A percentile compares a stretch with the other conserved stretches of the same genome.
Conservation (phyloP, 2,329 filamentous ascomycete genomes). For the Dothistroma pini region DNA sequence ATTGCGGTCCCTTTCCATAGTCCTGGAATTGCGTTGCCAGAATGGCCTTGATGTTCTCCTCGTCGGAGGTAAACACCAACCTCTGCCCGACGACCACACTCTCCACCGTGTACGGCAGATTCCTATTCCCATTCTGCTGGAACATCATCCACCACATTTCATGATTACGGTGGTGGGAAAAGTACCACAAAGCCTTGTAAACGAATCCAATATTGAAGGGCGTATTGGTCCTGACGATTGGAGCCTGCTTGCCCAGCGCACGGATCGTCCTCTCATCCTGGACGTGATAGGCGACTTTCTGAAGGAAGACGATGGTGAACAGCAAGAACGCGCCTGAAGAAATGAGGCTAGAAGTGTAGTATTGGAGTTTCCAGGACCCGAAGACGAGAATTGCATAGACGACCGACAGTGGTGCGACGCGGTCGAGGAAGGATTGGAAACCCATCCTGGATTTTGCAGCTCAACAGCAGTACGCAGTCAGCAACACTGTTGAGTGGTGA, state of each 20-base stretch:
- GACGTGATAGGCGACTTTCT: constrained; percentile 24
- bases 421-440: constrained; percentile 6
- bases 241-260: constrained; percentile 45
- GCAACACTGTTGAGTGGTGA: neutral
- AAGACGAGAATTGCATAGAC: constrained; percentile 1
- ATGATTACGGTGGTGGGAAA: constrained; percentile 51
- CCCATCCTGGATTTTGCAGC: constrained; percentile 4
- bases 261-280: constrained; percentile 38
- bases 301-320: constrained; percentile 9
- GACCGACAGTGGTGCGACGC: constrained; percentile 6
- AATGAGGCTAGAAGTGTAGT: neutral
- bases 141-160: constrained; percentile 60
- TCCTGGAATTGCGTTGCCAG: constrained; percentile 83
- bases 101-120: constrained; percentile 58
- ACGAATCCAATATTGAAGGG: constrained; percentile 62
- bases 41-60: constrained; percentile 87
- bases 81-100: constrained; percentile 53
- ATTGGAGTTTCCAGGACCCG: neutral
- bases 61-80: constrained; percentile 73
- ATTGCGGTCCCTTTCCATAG: constrained; percentile 75
- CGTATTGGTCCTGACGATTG: constrained; percentile 36
- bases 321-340: neutral
- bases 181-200: constrained; percentile 50
- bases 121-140: constrained; percentile 34
- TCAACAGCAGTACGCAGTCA: neutral